These are phyloP conservation scores for Xylaria flabelliformis DNA, from an alignment of 495 filamentous ascomycete genomes.

Conservation along the genomic window DNA sequence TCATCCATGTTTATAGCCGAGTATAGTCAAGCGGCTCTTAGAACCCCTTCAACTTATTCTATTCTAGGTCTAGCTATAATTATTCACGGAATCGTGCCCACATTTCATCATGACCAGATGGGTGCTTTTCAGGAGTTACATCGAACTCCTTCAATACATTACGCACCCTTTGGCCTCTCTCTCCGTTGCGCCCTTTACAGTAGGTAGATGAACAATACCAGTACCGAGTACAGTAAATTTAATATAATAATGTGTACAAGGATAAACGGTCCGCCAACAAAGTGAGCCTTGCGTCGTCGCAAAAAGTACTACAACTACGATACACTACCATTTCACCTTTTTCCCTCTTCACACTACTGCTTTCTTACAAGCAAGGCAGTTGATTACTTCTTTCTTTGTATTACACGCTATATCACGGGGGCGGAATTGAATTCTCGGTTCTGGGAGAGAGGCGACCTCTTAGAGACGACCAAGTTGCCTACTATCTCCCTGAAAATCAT, in stretches of 20 bases:
- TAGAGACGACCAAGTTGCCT: neutral
- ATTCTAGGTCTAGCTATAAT: constrained; percentile 13
- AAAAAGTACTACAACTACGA: neutral
- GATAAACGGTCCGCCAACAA: neutral
- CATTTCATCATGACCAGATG: constrained; percentile 22
- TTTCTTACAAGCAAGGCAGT: constrained; percentile 1
- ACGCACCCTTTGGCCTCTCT: constrained; percentile 16
- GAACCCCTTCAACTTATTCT: constrained; percentile 18
- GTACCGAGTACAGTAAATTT: constrained; percentile 4
- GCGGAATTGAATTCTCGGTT: neutral
- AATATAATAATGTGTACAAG: constrained; percentile 11
- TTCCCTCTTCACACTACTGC: neutral
- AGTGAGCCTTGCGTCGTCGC: constrained; percentile 7
- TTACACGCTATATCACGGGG: neutral
- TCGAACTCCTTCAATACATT: constrained; percentile 17
- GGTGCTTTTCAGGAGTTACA: constrained; percentile 21
- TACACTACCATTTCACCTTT: constrained; percentile 3
- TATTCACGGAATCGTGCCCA: constrained; percentile 7
- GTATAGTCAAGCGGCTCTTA: constrained; percentile 21
- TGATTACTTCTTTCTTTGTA: neutral
- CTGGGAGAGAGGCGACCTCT: neutral
- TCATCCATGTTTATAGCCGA: constrained; percentile 1
- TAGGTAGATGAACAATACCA: constrained; percentile 11
- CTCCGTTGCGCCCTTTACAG: constrained; percentile 16
- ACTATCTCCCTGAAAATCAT: neutral